A percentile compares a stretch with the other conserved stretches of the same genome.
These are phyloP conservation scores for Coniosporium apollinis DNA, from an alignment of 495 filamentous ascomycete species.

Conservation along the genomic window DNA sequence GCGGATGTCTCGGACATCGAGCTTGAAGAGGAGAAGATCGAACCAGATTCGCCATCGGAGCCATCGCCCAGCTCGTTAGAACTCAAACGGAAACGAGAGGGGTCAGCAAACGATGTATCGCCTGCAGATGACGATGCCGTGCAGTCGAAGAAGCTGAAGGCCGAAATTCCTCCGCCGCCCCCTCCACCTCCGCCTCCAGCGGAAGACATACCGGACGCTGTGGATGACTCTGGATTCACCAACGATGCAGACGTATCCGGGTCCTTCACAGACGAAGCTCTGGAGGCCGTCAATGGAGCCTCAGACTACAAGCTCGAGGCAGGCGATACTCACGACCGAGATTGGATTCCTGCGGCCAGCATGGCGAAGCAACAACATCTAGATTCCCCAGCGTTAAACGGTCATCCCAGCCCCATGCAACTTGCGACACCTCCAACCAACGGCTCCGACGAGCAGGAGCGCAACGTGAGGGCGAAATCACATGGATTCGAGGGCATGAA, in stretches of 20 bases:
- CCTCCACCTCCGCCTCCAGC: constrained; percentile 26
- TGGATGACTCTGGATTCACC: constrained; percentile 9
- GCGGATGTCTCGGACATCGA: constrained; percentile 12
- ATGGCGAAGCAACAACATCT: no score
- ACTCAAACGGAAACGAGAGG: constrained; percentile 47
- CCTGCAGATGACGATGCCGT: constrained; percentile 13
- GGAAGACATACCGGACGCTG: constrained; percentile 6
- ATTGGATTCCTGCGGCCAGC: no score
- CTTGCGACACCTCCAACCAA: constrained; percentile 22
- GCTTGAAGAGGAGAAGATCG: constrained; percentile 24
- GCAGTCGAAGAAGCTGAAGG: constrained; percentile 20
- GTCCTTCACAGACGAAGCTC: constrained; percentile 8
- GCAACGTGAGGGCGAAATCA: constrained; percentile 7
- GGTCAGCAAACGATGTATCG: constrained; percentile 15
- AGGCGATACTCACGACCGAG: no score
- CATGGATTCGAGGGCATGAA: constrained; percentile 14
- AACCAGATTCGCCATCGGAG: constrained; percentile 22
- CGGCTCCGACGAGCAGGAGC: constrained; percentile 13
- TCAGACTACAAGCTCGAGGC: no score
- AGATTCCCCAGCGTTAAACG: no score
- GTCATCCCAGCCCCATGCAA: constrained; percentile 9
- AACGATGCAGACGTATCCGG: constrained; percentile 7
- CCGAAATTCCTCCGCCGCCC: constrained; percentile 27
- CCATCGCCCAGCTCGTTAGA: constrained; percentile 18
- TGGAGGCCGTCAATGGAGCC: constrained; percentile 4